Conservation (phyloP, 2,329 filamentous ascomycete species). For the Colletotrichum higginsianum region DNA sequence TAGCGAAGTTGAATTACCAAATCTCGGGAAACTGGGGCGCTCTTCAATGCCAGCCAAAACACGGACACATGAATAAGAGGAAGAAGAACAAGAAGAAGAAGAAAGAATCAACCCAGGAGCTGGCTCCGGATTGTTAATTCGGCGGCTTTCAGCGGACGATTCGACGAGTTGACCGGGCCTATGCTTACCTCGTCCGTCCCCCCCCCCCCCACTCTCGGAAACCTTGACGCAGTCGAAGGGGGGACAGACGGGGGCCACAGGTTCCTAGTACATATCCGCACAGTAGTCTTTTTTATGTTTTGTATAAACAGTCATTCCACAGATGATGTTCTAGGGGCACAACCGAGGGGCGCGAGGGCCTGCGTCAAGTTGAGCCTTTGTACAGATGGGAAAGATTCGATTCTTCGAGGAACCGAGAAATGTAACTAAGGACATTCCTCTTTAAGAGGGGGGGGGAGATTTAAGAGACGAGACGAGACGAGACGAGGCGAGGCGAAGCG, state of each 20-base stretch:
- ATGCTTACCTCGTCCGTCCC: slow-evolving; percentile 19
- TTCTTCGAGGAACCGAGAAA: too few species aligned
- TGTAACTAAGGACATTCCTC: too few species aligned
- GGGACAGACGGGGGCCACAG: slow-evolving; percentile 20
- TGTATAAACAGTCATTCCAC: slow-evolving; percentile 19
- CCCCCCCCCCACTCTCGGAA: slow-evolving; percentile 30
- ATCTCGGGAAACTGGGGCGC: slow-evolving; percentile 19
- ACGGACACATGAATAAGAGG: background rate
- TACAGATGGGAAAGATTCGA: too few species aligned
- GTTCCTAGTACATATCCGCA: background rate
- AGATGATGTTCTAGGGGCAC: slow-evolving; percentile 30
- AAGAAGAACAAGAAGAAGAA: background rate
- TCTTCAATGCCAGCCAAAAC: slow-evolving; percentile 17
- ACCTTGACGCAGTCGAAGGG: slow-evolving; percentile 20
- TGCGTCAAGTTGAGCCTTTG: background rate
- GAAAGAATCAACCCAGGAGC: slow-evolving; percentile 11
- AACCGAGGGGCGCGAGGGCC: slow-evolving; percentile 20
- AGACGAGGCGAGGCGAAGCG: background rate
- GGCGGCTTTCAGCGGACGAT: slow-evolving; percentile 27
- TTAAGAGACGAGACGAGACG: slow-evolving; percentile 4
- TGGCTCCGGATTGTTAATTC: slow-evolving; percentile 30
- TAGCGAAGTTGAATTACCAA: slow-evolving; percentile 25
- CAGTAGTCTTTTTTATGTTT: too few species aligned
- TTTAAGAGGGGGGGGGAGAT: background rate
- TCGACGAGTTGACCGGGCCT: slow-evolving; percentile 16